Conservation (phyloP, 257 asterid genomes). For the Solanum sejunctum region DNA sequence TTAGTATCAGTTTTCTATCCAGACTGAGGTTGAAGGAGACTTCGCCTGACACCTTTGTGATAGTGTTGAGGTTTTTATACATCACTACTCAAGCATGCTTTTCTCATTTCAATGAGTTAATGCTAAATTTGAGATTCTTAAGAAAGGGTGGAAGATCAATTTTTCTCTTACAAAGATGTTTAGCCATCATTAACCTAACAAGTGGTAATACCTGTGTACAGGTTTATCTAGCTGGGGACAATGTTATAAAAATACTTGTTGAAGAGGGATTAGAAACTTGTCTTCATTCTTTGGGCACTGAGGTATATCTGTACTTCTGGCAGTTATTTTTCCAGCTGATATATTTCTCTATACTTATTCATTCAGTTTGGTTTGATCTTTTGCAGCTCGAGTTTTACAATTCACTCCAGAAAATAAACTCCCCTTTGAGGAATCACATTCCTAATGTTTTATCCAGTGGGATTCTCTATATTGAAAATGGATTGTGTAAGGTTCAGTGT, state of each 20-base stretch:
- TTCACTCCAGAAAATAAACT: constrained; percentile 35
- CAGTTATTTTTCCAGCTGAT: background rate
- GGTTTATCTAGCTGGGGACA: constrained; percentile 72
- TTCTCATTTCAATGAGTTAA: background rate
- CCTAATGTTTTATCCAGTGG: constrained; percentile 83
- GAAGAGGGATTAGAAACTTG: constrained; percentile 84
- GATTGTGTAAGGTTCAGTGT: constrained; percentile 37
- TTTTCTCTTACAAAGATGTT: background rate
- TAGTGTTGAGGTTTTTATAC: background rate
- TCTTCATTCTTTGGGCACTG: constrained; percentile 85
- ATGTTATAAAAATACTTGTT: constrained; percentile 68
- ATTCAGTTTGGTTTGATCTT: background rate
- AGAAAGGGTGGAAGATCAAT: background rate
- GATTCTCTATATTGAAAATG: constrained; percentile 56
- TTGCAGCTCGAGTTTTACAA: constrained; percentile 77
- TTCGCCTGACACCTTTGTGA: background rate
- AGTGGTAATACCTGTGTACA: constrained; percentile 11
- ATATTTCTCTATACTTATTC: background rate
- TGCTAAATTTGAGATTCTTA: background rate
- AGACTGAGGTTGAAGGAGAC: background rate
- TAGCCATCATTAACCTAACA: background rate
- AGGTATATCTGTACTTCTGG: constrained; percentile 34
- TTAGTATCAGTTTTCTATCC: background rate
- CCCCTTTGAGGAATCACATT: constrained; percentile 58
- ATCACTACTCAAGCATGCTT: background rate